phyloP scores from a whole-genome alignment of 2,329 filamentous ascomycete genomes.

The Cercospora sp. region DNA sequence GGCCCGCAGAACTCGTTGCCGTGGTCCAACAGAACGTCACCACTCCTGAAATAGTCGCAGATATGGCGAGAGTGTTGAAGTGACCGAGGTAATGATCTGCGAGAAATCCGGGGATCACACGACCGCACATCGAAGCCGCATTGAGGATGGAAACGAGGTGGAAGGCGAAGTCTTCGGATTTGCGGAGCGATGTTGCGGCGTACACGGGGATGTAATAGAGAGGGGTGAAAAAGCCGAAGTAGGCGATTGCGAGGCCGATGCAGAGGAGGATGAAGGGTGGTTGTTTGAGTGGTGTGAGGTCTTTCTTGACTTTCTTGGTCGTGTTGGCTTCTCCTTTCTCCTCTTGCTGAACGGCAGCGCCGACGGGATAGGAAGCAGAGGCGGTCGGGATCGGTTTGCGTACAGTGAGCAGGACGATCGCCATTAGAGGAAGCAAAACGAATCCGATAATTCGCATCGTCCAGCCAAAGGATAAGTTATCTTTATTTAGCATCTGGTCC shows the following conservation, averaged over 20 bases:
- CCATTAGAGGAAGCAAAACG: constrained; percentile 47
- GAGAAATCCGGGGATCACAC: constrained; percentile 43
- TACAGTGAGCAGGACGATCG: constrained; percentile 22
- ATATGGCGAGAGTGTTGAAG: constrained; percentile 45
- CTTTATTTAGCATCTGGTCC: constrained; percentile 50
- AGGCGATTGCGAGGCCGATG: constrained; percentile 27
- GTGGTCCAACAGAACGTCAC: constrained; percentile 41
- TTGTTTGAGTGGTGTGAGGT: constrained; percentile 26
- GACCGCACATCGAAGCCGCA: constrained; percentile 44
- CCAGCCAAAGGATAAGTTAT: constrained; percentile 56
- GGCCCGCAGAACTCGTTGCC: constrained; percentile 27
- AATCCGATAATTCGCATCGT: constrained; percentile 55
- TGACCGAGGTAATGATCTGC: constrained; percentile 44
- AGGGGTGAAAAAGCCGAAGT: constrained; percentile 40
- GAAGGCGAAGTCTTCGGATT: constrained; percentile 29
- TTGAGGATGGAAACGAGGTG: constrained; percentile 46
- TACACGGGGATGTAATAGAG: constrained; percentile 46
- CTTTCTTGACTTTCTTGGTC: constrained; percentile 18
- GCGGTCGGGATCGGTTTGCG: background rate
- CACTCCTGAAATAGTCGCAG: constrained; percentile 40
- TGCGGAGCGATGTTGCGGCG: constrained; percentile 31
- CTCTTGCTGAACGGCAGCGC: background rate
- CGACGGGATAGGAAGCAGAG: background rate
- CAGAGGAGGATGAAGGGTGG: constrained; percentile 32
- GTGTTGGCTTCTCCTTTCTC: background rate